phyloP scores from a whole-genome alignment of 306 rosid species.

The Prinsepia uniflora region DNA sequence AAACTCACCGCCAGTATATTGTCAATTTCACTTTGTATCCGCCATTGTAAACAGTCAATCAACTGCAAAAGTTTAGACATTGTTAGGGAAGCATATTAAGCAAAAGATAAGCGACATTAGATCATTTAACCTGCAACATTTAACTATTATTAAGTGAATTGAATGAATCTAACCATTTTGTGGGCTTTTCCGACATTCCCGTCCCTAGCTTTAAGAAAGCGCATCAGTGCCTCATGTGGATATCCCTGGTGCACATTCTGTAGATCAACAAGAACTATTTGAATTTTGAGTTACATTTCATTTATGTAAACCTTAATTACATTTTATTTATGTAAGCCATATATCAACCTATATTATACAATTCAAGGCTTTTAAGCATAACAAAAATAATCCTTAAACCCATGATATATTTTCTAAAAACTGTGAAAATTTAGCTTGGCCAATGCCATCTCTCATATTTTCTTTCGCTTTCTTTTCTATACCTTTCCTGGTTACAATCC shows the following conservation, averaged over 20 bases:
- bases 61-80: slow-evolving; percentile 46
- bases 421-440: background rate
- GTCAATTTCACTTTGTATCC: slow-evolving; percentile 80
- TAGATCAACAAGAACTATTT: slow-evolving; percentile 17
- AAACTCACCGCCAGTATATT: slow-evolving; percentile 68
- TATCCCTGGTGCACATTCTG: slow-evolving; percentile 89
- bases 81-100: slow-evolving; percentile 30
- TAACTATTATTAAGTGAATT: slow-evolving; percentile 4
- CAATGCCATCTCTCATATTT: background rate
- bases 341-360: slow-evolving; percentile 2
- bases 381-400: slow-evolving; percentile 4
- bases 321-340: slow-evolving; percentile 3
- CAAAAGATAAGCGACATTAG: slow-evolving; percentile 22
- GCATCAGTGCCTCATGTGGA: slow-evolving; percentile 52
- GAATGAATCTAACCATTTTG: slow-evolving; percentile 65
- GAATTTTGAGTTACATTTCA: slow-evolving; percentile 11
- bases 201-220: slow-evolving; percentile 94
- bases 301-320: slow-evolving; percentile 7
- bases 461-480: background rate
- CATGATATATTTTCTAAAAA: background rate
- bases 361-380: background rate
- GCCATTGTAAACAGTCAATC: slow-evolving; percentile 83
- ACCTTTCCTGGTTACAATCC: background rate
- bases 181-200: slow-evolving; percentile 79
- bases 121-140: slow-evolving; percentile 1